These are phyloP conservation scores for Aspergillus ruber DNA, from an alignment of 2,329 filamentous ascomycete genomes.

Conservation along the genomic window DNA sequence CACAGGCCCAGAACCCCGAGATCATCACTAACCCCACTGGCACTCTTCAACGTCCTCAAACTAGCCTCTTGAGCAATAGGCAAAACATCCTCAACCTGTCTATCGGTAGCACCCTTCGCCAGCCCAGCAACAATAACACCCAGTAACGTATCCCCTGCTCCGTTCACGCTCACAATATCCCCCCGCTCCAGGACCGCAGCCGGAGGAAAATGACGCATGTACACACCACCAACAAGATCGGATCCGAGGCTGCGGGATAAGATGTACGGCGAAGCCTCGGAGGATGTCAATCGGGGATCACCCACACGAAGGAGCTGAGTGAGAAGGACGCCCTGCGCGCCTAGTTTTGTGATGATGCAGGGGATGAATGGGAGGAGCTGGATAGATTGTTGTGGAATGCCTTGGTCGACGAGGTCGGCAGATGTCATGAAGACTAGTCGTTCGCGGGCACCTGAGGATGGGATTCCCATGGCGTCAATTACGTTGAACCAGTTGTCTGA, in stretches of 20 bases:
- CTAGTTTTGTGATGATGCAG: conserved; percentile 77
- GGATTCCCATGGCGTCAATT: conserved; percentile 72
- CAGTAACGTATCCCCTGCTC: conserved; percentile 87
- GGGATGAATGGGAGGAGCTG: conserved; percentile 86
- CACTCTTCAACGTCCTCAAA: conserved; percentile 67
- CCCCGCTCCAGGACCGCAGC: conserved; percentile 53
- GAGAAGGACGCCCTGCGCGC: conserved; percentile 66
- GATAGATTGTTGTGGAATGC: conserved; percentile 74
- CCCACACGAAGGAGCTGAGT: conserved; percentile 62
- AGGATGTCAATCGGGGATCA: conserved; percentile 60
- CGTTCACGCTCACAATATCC: conserved; percentile 83
- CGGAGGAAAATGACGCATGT: conserved; percentile 70
- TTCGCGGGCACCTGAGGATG: conserved; percentile 59
- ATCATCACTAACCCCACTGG: conserved; percentile 57
- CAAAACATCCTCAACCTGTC: conserved; percentile 56
- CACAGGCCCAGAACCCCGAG: conserved; percentile 9
- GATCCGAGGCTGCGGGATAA: conserved; percentile 56
- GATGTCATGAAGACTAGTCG: conserved; percentile 65
- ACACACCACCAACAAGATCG: conserved; percentile 67
- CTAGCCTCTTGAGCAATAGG: conserved; percentile 75
- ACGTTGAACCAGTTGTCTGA: conserved; percentile 67
- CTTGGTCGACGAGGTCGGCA: conserved; percentile 63
- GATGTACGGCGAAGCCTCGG: conserved; percentile 62
- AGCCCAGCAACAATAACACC: conserved; percentile 78
- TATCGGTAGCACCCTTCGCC: conserved; percentile 45